Conservation (phyloP, 305 asterid species). For the Solanum hybrid region DNA sequence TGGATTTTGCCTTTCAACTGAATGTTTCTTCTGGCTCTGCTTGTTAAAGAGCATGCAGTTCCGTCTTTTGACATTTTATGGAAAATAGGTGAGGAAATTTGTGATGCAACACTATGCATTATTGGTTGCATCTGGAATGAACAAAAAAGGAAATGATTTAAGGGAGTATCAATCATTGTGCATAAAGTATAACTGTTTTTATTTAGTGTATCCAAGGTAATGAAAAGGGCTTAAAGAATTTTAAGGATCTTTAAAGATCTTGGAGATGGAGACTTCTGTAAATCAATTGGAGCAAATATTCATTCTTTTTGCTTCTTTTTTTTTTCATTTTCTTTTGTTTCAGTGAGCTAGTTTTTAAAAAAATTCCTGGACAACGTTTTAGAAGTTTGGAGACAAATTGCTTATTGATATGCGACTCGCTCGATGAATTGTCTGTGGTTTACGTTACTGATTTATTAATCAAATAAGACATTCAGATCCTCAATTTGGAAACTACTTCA, state of each 20-base stretch:
- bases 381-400: not conserved
- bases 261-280: not conserved
- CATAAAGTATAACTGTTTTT: not conserved
- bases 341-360: not conserved
- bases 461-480: not conserved
- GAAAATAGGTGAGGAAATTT: not conserved
- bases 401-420: not conserved
- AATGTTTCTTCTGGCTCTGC: not conserved
- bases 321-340: not conserved
- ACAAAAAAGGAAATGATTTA: not conserved
- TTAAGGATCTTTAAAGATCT: not conserved
- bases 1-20: not conserved
- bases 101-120: not conserved
- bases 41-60: not conserved
- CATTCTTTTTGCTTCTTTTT: not conserved
- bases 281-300: not conserved
- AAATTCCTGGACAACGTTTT: not conserved
- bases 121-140: not conserved
- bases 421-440: not conserved
- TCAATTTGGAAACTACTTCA: not conserved
- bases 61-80: not conserved
- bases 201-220: not conserved
- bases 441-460: not conserved
- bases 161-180: not conserved
- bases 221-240: not conserved